Evolutionary conservation across 2,329 filamentous ascomycete species (phyloP), one percentile per base, ranked within the genome.

Genomic region (Botrytis pseudocinerea): DNA sequence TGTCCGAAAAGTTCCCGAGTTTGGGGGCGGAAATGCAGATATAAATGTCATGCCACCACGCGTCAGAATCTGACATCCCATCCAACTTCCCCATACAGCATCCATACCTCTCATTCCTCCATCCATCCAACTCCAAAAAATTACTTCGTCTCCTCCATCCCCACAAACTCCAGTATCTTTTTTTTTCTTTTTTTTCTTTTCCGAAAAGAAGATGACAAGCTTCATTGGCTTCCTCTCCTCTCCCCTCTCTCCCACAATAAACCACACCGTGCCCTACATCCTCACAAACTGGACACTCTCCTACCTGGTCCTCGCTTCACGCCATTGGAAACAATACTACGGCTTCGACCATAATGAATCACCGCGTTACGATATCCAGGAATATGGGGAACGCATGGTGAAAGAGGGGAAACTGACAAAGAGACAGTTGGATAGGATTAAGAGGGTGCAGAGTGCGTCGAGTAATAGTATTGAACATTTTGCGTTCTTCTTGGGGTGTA

Each of bases 391-490:
- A 16, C n/a, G 62, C 1, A 64, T 64, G 62, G n/a, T 64, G 10
- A 6, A 7, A 46, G 62, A 64, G 28, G 61, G 62, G 25, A 64
- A 64, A 35, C 14, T 46, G n/a, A 46, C 40, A 0, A 64, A 20
- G 62, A 32, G 42, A 22, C 62, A 46, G 20, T 35, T 64, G 42
- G 40, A 46, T 16, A 20, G 62, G 3, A 28, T 64, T 10, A 46
- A 64, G 62, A 64, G 62, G 62, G 62, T 64, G 28, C 40, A 64
- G n/a, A 64, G 62, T 22, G 62, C 62, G 42, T 42, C 44, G 62
- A 32, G 42, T 46, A 46, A 46, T 64, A 46, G 62, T 32, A 46
- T 64, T 25, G 62, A 64, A 1, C 40, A 64, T 64, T 64, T 64
- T 46, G 62, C n/a, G 9, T 46, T 64, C 12, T 64, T 64, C 22